Base-by-base conservation (phyloP, 2,329 filamentous ascomycete genomes). In the Paecilomyces variotii region DNA sequence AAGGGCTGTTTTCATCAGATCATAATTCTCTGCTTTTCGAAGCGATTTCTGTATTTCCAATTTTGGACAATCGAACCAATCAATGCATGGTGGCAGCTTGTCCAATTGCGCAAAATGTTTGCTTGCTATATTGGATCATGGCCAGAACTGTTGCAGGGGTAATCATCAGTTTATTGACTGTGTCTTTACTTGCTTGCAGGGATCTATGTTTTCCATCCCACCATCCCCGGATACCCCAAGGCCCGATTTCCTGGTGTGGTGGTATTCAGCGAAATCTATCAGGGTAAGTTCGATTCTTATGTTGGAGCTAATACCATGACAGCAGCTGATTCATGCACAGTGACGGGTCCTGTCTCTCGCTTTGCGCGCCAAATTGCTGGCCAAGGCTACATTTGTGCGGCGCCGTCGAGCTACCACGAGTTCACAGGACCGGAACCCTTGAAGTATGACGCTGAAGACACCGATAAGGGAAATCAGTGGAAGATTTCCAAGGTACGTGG, bases 181-280 rank as follows among this genome's bases (percentile, higher is more conserved):
- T 52, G 11, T 54, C 53, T 32, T 25, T 56, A 12, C 5, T 25
- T 24, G 52, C 34, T 32, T 32, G 53, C 71, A 96, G 91, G 91
- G 65, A 88, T 96, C 70, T 96, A 92, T 75, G 71, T 95, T 71
- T 96, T 92, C 76, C 90, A 96, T 70, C 92, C 92, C 6, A 85
- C 84, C 12, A 87, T 97, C 64, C 84, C 90, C 0, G 87, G 88
- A 60, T 96, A 96, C 71, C 91, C 92, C 28, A 87, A 94, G 64
- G 92, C 92, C 74, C 91, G 85, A 69, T 96, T 96, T 68, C 91
- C 91, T 0, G 91, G 89, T 24, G 89, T 97, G 4, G 88, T 90
- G 12, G 81, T 97, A 58, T 97, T 96, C 72, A 92, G 88, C 66
- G 92, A 97, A 77, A 97, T 97, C 68, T 97, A 97, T 71, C 92